A percentile compares a stretch with the other conserved stretches of the same genome.
phyloP scores from a whole-genome alignment of 129 eudicot species.

The Pittosporum tobira region DNA sequence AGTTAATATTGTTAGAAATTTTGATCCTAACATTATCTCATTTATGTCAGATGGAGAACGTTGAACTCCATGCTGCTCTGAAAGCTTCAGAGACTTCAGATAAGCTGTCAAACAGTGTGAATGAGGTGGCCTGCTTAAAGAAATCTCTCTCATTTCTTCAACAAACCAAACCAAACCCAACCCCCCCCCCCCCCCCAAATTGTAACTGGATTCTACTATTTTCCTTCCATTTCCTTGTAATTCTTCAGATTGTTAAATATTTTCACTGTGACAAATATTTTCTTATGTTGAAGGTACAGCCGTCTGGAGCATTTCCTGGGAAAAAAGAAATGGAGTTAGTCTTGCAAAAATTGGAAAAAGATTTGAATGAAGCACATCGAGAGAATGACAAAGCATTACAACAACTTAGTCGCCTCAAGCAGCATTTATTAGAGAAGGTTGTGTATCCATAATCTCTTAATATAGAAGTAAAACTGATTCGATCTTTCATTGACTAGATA shows the following conservation, averaged over 20 bases:
- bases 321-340: constrained; percentile 68
- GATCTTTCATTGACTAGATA: not conserved
- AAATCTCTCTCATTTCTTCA: too few species aligned
- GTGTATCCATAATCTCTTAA: not conserved
- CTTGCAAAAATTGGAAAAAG: constrained; percentile 58
- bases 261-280: constrained; percentile 12
- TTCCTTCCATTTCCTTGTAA: not conserved
- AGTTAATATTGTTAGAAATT: not conserved
- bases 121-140: constrained; percentile 48
- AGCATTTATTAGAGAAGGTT: constrained; percentile 95
- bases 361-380: constrained; percentile 48
- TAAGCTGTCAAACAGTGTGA: constrained; percentile 28
- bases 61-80: constrained; percentile 46
- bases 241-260: not conserved
- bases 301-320: constrained; percentile 37
- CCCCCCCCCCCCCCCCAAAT: too few species aligned
- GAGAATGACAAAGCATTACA: constrained; percentile 80
- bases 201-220: not conserved
- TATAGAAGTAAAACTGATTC: not conserved
- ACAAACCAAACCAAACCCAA: too few species aligned
- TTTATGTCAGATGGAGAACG: constrained; percentile 57
- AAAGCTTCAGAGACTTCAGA: constrained; percentile 27
- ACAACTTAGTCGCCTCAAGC: constrained; percentile 81
- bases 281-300: constrained; percentile 23
- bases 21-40: constrained; percentile 14